phyloP scores from a whole-genome alignment of 305 asterid species.

The Solanum hybrid region DNA sequence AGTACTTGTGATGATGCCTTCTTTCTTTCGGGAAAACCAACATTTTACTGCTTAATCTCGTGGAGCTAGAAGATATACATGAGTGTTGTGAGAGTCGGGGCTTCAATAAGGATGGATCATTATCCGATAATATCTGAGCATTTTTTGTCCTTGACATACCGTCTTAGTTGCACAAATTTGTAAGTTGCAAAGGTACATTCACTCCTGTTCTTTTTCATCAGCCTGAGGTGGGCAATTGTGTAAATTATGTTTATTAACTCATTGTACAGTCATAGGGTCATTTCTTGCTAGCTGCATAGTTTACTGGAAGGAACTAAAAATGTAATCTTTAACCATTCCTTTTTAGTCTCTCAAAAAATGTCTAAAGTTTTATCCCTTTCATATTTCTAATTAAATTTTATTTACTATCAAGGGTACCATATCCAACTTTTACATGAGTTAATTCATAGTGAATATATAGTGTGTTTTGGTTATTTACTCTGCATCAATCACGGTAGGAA shows the following conservation, averaged over 20 bases:
- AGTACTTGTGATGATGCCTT: not conserved
- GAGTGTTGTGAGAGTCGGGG: not conserved
- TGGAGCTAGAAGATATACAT: not conserved
- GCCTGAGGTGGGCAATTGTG: not conserved
- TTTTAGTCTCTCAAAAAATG: not conserved
- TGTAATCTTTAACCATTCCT: not conserved
- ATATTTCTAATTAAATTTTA: not conserved
- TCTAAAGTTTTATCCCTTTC: not conserved
- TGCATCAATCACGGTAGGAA: not conserved
- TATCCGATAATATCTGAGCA: not conserved
- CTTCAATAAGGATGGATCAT: not conserved
- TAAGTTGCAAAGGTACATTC: not conserved
- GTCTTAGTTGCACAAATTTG: not conserved
- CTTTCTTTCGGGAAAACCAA: not conserved
- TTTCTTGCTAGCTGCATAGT: not conserved
- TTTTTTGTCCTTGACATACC: not conserved
- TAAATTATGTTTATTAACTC: not conserved
- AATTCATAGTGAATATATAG: not conserved
- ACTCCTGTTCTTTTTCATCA: not conserved
- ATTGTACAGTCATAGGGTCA: not conserved
- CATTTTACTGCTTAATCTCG: not conserved
- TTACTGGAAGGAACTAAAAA: not conserved
- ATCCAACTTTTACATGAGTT: not conserved
- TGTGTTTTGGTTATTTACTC: not conserved
- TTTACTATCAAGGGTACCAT: not conserved